These are phyloP conservation scores for Aspergillus novofumigatus DNA, from an alignment of 2,329 filamentous ascomycete genomes.

Conservation along the genomic window DNA sequence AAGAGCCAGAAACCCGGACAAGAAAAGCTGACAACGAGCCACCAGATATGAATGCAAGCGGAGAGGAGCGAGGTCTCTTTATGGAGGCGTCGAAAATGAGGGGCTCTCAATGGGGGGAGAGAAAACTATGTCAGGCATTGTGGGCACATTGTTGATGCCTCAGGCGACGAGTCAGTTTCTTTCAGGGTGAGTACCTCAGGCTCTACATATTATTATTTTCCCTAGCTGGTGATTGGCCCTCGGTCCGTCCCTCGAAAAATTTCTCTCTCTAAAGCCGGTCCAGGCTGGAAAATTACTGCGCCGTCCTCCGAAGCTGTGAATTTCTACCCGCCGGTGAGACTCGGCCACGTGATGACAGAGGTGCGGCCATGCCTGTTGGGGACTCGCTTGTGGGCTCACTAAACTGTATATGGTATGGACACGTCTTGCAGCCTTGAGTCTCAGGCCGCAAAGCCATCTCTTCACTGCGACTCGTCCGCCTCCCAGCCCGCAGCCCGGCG, in stretches of 20 bases:
- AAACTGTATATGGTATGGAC: slow-evolving; percentile 9
- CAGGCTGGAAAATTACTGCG: background rate
- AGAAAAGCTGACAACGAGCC: slow-evolving; percentile 1
- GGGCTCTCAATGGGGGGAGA: slow-evolving; percentile 14
- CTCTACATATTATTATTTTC: slow-evolving; percentile 17
- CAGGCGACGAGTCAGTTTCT: slow-evolving; percentile 8
- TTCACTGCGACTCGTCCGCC: slow-evolving; percentile 26
- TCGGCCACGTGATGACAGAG: slow-evolving; percentile 1
- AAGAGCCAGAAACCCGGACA: slow-evolving; percentile 15
- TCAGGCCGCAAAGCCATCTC: slow-evolving; percentile 24
- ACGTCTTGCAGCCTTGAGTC: slow-evolving; percentile 20
- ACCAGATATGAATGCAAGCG: slow-evolving; percentile 6
- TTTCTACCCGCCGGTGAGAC: background rate
- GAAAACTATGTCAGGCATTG: slow-evolving; percentile 24
- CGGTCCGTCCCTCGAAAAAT: background rate
- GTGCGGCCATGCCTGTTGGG: slow-evolving; percentile 14
- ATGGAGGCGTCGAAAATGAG: slow-evolving; percentile 17
- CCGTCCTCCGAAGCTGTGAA: background rate
- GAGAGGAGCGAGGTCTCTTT: slow-evolving; percentile 9
- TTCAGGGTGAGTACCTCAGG: background rate
- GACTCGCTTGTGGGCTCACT: slow-evolving; percentile 22
- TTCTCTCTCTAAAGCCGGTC: slow-evolving; percentile 11
- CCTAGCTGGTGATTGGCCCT: slow-evolving; percentile 14
- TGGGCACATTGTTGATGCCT: slow-evolving; percentile 18
- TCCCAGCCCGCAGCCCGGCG: slow-evolving; percentile 14